Evolutionary conservation across 2,329 filamentous ascomycete genomes (phyloP), one percentile per base, ranked within the genome.

Genomic region (Achaetomium macrosporum): DNA sequence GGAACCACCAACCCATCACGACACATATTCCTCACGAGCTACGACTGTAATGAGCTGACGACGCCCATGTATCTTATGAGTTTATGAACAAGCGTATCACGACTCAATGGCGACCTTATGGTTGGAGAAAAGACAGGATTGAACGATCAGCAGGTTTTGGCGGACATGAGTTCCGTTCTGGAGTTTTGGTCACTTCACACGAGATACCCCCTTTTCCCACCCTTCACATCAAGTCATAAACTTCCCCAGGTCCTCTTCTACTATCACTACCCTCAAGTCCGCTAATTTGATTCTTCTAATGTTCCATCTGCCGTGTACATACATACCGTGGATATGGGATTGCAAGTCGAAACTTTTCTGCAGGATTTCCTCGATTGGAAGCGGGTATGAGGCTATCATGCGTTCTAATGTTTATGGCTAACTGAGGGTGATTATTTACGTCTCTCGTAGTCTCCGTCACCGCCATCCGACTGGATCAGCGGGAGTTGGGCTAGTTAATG

Each of bases 141-240:
- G 20, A 16, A 19, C 40, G 12, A 29, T 39, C 11, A 31, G 40
- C 19, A 33, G 50, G 3, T 31, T 45, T 42, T 39, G 29, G 2
- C 30, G 40, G 44, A n/a, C 36, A 41, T 12, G 47, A 49, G 37
- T 53, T 48, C 20, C 37, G 35, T 35, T n/a, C n/a, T 15, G 9
- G 36, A 33, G 19, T 53, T n/a, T 49, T 48, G 46, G 51, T 57
- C 58, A 57, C 55, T 57, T 60, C 55, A 57, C 66, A 69, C 66
- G 65, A 69, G 69, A 74, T 73, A 74, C 71, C 72, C n/a, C 70
- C 62, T 55, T 59, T 50, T 20, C 30, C 16, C 12, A n/a, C n/a
- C 19, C 33, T 47, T 37, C 17, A 44, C 42, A 11, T 8, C 42
- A 19, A n/a, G 33, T 50, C 46, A 30, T 39, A 50, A 48, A 36